Evolutionary conservation across 257 asterid species (phyloP).

Genomic region (Anisodus acutangulus): DNA sequence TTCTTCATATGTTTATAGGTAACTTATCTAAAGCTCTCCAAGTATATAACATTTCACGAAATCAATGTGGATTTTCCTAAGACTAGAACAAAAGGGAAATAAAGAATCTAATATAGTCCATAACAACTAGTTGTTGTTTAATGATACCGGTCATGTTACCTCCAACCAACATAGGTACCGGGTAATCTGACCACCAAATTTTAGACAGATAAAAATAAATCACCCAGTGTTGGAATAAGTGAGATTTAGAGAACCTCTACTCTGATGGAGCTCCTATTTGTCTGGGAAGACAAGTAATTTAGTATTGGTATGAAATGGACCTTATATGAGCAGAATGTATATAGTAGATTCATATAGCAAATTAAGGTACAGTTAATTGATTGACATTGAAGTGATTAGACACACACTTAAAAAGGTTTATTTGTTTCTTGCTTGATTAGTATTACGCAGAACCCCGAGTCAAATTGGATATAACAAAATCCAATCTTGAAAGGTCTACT

Average conservation of each 20-base stretch:
- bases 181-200: background rate
- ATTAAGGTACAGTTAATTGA: background rate
- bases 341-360: background rate
- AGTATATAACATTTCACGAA: background rate
- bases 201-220: background rate
- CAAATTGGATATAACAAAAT: background rate
- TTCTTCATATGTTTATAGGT: background rate
- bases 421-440: background rate
- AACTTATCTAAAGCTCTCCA: background rate
- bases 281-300: background rate
- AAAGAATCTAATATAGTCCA: background rate
- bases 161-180: background rate
- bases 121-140: background rate
- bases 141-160: background rate
- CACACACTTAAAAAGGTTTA: constrained; percentile 19
- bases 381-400: background rate
- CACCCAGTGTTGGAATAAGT: background rate
- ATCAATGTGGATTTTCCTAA: background rate
- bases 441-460: background rate
- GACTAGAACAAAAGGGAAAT: background rate
- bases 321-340: background rate
- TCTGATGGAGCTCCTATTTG: background rate
- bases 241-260: background rate
- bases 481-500: constrained; percentile 1
- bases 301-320: background rate